phyloP scores from a whole-genome alignment of 352 stramenopile genomes.

The Phytophthora fragariaefolia region DNA sequence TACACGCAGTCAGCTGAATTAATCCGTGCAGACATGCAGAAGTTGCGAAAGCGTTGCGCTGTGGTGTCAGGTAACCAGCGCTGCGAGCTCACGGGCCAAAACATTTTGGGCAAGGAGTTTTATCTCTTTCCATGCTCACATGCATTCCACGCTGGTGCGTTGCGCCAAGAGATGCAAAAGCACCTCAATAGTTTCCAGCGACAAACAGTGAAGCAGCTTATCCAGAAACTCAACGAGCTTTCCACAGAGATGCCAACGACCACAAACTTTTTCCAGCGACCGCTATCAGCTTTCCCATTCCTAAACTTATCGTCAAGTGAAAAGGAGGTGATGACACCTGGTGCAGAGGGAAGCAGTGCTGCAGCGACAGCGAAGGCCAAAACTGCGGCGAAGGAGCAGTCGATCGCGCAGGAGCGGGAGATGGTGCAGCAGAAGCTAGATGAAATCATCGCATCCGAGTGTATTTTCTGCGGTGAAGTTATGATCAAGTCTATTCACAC shows the following conservation, averaged over 20 bases:
- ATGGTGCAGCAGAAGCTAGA: constrained; percentile 94
- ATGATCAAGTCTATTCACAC: constrained; percentile 96
- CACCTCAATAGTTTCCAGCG: constrained; percentile 90
- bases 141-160: constrained; percentile 92
- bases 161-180: constrained; percentile 91
- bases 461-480: constrained; percentile 94
- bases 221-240: constrained; percentile 89
- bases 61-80: constrained; percentile 90
- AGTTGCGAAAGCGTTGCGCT: constrained; percentile 84
- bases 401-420: constrained; percentile 84
- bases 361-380: constrained; percentile 60
- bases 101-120: constrained; percentile 91
- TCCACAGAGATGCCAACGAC: constrained; percentile 75
- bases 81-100: constrained; percentile 90
- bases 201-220: constrained; percentile 90
- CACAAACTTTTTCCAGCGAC: constrained; percentile 82
- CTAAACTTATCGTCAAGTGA: constrained; percentile 73
- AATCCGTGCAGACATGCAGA: constrained; percentile 91
- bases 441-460: constrained; percentile 94
- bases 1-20: constrained; percentile 91
- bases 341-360: constrained; percentile 44
- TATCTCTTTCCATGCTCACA: constrained; percentile 96
- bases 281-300: constrained; percentile 65
- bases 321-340: constrained; percentile 71
- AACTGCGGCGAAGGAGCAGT: constrained; percentile 77